phyloP scores from a whole-genome alignment of 495 filamentous ascomycete species.

The Haplographium delicatum region DNA sequence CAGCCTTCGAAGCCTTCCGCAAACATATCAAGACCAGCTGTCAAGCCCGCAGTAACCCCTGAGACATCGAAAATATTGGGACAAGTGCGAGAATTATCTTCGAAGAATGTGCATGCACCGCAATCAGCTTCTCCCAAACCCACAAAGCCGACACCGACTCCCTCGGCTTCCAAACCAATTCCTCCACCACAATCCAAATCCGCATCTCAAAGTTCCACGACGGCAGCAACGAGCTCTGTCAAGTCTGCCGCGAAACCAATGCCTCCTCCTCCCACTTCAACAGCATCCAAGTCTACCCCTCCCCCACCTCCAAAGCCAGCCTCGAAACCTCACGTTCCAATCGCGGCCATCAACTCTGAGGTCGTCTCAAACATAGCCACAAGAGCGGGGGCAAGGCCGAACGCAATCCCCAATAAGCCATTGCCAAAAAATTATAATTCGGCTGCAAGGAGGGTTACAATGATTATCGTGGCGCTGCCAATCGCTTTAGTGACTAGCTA shows the following conservation, averaged over 20 bases:
- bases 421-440: constrained; percentile 21
- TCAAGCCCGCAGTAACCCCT: constrained; percentile 6
- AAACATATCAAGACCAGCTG: background rate
- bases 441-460: constrained; percentile 27
- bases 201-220: background rate
- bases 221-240: background rate
- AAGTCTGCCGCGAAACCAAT: background rate
- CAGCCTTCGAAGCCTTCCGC: background rate
- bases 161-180: background rate
- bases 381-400: constrained; percentile 24
- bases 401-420: background rate
- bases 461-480: constrained; percentile 33
- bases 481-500: constrained; percentile 34
- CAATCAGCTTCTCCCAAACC: background rate
- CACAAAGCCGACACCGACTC: background rate
- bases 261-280: background rate
- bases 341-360: constrained; percentile 21
- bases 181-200: background rate
- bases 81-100: constrained; percentile 15
- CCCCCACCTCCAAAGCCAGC: constrained; percentile 1
- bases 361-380: constrained; percentile 21
- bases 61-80: constrained; percentile 18
- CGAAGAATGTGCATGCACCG: constrained; percentile 7
- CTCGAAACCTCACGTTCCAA: constrained; percentile 10
- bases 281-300: constrained; percentile 2